These are phyloP conservation scores for Gnetum montanum DNA, from an alignment of 75 land plant species.

Conservation along the genomic window DNA sequence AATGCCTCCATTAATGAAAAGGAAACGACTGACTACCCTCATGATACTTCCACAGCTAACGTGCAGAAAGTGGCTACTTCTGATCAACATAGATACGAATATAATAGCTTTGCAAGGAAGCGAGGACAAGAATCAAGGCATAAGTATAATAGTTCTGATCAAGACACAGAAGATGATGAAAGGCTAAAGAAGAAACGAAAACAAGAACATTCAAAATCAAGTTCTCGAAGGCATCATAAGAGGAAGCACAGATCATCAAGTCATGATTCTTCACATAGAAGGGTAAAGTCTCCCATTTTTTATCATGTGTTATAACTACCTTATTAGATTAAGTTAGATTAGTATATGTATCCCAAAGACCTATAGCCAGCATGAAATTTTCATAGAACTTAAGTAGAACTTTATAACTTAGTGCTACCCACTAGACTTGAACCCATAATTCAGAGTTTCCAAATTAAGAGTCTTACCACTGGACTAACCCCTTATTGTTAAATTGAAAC, in stretches of 20 bases:
- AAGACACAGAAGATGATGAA: not conserved
- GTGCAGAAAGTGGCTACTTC: not conserved
- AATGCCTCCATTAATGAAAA: not conserved
- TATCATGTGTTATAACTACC: not conserved
- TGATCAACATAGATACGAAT: conserved; percentile 1
- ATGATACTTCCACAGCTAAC: not conserved
- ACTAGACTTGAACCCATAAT: not conserved
- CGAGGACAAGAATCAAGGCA: not conserved
- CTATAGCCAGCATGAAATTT: no score
- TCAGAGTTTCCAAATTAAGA: not conserved
- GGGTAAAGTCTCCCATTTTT: not conserved
- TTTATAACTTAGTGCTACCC: no score
- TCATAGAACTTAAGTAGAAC: no score
- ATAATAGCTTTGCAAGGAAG: not conserved
- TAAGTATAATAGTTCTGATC: not conserved
- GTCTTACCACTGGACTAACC: no score
- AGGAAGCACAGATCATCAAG: conserved; percentile 4
- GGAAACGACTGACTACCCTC: not conserved
- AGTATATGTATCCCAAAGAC: no score
- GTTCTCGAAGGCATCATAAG: conserved; percentile 2
- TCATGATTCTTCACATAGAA: not conserved
- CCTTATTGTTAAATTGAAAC: no score
- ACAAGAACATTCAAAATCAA: conserved; percentile 2
- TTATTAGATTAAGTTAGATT: no score
- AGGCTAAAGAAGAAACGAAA: not conserved